Conservation (phyloP, 2,329 filamentous ascomycete species). For the Fusarium heterosporum region DNA sequence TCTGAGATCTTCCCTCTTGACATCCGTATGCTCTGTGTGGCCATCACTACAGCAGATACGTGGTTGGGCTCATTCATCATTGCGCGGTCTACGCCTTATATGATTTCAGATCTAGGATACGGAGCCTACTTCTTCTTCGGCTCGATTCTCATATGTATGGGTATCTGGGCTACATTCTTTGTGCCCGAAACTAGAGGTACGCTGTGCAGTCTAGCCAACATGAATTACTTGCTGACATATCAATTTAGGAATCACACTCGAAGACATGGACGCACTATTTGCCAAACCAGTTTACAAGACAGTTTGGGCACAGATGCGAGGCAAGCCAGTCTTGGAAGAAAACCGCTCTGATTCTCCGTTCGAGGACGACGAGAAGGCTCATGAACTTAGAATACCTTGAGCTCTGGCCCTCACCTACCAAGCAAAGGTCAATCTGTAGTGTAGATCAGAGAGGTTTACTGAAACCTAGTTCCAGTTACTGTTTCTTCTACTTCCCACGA, state of each 20-base stretch:
- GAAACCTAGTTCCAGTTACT: no score
- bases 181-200: constrained; percentile 64
- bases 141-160: constrained; percentile 57
- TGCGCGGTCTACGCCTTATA: constrained; percentile 55
- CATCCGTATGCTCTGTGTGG: constrained; percentile 53
- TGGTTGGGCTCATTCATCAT: constrained; percentile 58
- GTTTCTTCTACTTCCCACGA: no score
- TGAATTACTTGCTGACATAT: constrained; percentile 5
- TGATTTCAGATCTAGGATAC: constrained; percentile 57
- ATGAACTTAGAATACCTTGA: constrained; percentile 41
- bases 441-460: constrained; percentile 9
- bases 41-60: constrained; percentile 51
- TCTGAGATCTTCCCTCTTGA: constrained; percentile 60
- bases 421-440: constrained; percentile 19
- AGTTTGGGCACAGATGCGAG: constrained; percentile 48
- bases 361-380: constrained; percentile 34
- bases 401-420: neutral
- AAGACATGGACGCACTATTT: constrained; percentile 59
- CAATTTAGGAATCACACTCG: constrained; percentile 55
- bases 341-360: constrained; percentile 41
- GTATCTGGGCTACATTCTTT: constrained; percentile 62
- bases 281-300: constrained; percentile 49
- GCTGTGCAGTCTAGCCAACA: neutral
- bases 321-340: constrained; percentile 30
- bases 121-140: constrained; percentile 67